phyloP scores from a whole-genome alignment of 345 rosid species.

The Erodium maritimum region DNA sequence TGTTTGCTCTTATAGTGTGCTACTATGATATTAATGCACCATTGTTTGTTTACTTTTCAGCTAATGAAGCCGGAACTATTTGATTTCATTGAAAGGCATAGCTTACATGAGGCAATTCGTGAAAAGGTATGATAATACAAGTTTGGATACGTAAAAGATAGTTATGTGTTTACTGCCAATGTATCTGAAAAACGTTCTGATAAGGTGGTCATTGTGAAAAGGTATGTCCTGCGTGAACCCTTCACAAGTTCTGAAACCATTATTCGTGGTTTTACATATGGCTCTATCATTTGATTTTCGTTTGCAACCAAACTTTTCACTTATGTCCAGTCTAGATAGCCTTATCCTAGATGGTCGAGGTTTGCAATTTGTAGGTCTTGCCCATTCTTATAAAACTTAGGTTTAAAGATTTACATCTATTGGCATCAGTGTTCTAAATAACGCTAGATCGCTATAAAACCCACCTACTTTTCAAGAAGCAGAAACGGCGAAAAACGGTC shows the following conservation, averaged over 20 bases:
- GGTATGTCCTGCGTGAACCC: background rate
- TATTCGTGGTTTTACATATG: background rate
- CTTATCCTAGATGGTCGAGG: too few relatives aligned
- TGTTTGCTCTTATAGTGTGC: background rate
- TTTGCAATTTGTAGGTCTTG: too few relatives aligned
- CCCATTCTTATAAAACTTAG: too few relatives aligned
- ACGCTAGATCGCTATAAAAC: too few relatives aligned
- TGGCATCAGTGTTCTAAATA: too few relatives aligned
- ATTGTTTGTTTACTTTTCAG: constrained; percentile 33
- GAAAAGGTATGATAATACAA: constrained; percentile 55
- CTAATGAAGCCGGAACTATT: constrained; percentile 87
- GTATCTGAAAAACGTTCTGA: too few relatives aligned
- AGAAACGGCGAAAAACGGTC: too few relatives aligned
- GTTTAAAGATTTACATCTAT: too few relatives aligned
- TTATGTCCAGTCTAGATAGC: background rate
- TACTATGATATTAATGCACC: background rate
- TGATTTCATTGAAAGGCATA: constrained; percentile 73
- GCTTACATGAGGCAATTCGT: constrained; percentile 68
- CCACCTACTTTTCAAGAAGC: too few relatives aligned
- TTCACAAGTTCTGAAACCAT: background rate
- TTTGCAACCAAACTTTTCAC: background rate
- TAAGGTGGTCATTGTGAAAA: too few relatives aligned
- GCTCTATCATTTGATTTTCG: background rate
- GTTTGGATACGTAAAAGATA: too few relatives aligned
- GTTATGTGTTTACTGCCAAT: background rate